Conservation (phyloP, 2,329 filamentous ascomycete genomes). For the Cordyceps militaris region DNA sequence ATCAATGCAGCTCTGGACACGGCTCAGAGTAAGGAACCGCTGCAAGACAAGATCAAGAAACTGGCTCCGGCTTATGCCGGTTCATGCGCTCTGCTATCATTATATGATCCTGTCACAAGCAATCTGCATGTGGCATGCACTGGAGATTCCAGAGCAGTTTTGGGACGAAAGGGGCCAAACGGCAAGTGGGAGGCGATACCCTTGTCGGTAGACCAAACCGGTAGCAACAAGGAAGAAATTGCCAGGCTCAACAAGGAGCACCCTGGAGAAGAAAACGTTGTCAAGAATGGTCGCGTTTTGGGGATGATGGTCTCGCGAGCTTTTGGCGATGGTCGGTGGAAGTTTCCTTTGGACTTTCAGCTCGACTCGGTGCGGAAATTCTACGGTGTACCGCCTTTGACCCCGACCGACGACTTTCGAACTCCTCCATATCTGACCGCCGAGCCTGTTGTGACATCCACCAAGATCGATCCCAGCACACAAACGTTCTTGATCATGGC, state of each 20-base stretch:
- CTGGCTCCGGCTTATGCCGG: constrained; percentile 29
- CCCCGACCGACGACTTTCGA: not conserved
- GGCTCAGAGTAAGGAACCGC: constrained; percentile 17
- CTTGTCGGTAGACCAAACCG: constrained; percentile 55
- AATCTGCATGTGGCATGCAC: constrained; percentile 53
- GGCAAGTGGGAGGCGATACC: constrained; percentile 40
- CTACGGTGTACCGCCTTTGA: constrained; percentile 38
- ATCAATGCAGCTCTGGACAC: constrained; percentile 28
- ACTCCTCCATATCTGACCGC: not conserved
- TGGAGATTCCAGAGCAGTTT: constrained; percentile 54
- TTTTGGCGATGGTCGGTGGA: constrained; percentile 58
- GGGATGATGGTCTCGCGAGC: constrained; percentile 51
- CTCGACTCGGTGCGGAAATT: constrained; percentile 31
- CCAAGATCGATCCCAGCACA: not conserved
- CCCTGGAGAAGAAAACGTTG: constrained; percentile 47
- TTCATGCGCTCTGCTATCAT: constrained; percentile 52
- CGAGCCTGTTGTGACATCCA: not conserved
- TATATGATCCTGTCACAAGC: constrained; percentile 46
- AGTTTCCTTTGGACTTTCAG: constrained; percentile 45
- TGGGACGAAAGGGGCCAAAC: constrained; percentile 36
- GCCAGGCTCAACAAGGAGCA: constrained; percentile 46
- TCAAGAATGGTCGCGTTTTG: constrained; percentile 46
- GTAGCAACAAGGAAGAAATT: constrained; percentile 47
- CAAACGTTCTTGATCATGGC: constrained; percentile 40
- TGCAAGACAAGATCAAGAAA: constrained; percentile 7